Conservation (phyloP, 2,329 filamentous ascomycete genomes). For the Aspergillus phoenicis region DNA sequence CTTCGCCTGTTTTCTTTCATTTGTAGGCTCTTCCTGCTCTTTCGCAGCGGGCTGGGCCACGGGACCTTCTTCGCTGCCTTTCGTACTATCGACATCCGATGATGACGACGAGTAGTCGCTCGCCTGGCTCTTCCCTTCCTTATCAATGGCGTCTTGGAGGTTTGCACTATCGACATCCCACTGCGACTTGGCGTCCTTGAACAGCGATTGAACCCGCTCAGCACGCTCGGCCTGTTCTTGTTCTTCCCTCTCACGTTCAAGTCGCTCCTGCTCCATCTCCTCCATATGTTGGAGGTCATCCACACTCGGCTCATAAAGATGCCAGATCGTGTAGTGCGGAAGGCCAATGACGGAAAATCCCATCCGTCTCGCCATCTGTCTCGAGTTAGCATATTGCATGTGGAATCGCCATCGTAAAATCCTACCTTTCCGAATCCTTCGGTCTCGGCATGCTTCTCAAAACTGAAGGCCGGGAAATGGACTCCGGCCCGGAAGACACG, state of each 20-base stretch:
- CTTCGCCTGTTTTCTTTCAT: slow-evolving; percentile 3
- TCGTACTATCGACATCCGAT: slow-evolving; percentile 15
- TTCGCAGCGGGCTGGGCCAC: slow-evolving; percentile 24
- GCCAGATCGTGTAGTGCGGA: slow-evolving; percentile 98
- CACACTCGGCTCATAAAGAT: slow-evolving; percentile 98
- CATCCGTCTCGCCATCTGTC: slow-evolving; percentile 95
- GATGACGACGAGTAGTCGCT: not conserved
- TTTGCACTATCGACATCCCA: slow-evolving; percentile 90
- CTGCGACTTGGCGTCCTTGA: slow-evolving; percentile 73
- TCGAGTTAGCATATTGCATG: slow-evolving; percentile 19
- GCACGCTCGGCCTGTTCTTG: slow-evolving; percentile 70
- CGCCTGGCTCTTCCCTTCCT: slow-evolving; percentile 50
- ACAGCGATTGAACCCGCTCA: slow-evolving; percentile 78
- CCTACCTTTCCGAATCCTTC: slow-evolving; percentile 96
- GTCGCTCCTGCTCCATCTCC: slow-evolving; percentile 90
- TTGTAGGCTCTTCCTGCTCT: not conserved
- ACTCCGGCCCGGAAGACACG: slow-evolving; percentile 92
- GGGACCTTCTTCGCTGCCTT: slow-evolving; percentile 27
- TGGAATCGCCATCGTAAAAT: not conserved
- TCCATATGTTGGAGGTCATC: slow-evolving; percentile 98
- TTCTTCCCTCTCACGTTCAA: slow-evolving; percentile 78
- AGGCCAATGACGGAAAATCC: slow-evolving; percentile 91
- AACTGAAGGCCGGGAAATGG: slow-evolving; percentile 97
- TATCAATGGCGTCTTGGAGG: slow-evolving; percentile 68
- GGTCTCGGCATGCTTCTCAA: slow-evolving; percentile 97